Evolutionary conservation across 2,329 filamentous ascomycete genomes (phyloP).

Genomic region (Lecanicillium sp.): DNA sequence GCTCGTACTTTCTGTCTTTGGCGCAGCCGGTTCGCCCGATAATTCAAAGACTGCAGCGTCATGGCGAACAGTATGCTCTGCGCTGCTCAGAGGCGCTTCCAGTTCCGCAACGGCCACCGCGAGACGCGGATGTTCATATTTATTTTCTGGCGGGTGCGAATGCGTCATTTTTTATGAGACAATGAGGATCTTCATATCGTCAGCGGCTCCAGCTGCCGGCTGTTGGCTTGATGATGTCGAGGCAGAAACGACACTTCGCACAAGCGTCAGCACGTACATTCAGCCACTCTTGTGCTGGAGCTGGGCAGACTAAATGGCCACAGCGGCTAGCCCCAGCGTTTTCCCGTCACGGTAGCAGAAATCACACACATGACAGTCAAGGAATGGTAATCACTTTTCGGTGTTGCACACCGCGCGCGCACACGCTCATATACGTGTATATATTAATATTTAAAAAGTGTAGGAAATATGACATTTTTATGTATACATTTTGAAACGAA

Average conservation of each 20-base stretch:
- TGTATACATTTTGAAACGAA: no score
- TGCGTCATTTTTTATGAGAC: not conserved
- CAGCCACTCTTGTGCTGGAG: no score
- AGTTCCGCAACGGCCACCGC: not conserved
- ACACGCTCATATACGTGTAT: no score
- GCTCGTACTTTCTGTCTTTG: not conserved
- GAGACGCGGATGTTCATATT: not conserved
- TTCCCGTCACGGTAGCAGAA: no score
- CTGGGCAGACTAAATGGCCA: no score
- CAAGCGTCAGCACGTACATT: not conserved
- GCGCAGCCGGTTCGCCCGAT: conserved; percentile 23
- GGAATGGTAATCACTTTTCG: no score
- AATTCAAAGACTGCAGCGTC: conserved; percentile 28
- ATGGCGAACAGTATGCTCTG: not conserved
- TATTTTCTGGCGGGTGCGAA: not conserved
- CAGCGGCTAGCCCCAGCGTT: no score
- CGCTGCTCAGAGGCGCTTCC: not conserved
- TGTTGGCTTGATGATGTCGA: not conserved
- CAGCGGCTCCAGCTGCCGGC: not conserved
- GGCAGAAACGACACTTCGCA: not conserved
- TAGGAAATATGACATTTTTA: no score
- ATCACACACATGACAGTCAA: no score
- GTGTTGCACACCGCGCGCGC: no score
- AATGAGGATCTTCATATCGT: not conserved
- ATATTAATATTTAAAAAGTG: no score